Base-by-base conservation (phyloP, 208 protist genomes). In the Leishmania martiniquensis region DNA sequence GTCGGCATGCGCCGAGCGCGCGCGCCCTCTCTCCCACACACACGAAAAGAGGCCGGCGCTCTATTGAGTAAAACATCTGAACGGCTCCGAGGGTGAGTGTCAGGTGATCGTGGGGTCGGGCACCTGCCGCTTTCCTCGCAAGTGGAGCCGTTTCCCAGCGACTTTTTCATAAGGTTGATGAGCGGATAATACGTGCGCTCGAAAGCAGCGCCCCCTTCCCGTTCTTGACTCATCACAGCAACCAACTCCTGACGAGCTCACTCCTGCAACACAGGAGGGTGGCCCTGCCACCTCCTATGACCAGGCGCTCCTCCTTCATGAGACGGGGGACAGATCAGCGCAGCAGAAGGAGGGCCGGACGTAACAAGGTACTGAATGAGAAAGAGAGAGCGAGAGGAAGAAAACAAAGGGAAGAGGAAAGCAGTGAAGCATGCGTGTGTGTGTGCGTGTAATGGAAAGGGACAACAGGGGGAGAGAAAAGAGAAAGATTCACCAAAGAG, bases 131-230 rank as follows among this genome's bases (percentile, higher is more conserved):
- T 22, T 29, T 20, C 39, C 72, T 32, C 25, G 6, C 65, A 42
- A 47, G 42, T 22, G 22, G 39, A 51, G 65, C 9, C 65, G 25
- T 69, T 63, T 13, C 20, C 39, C 2, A 29, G 7, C 22, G 13
- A 9, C 37, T 47, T 51, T 20, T 39, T 37, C 49, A 77, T 45
- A 52, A 57, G 68, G 57, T 22, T 51, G 70, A 70, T 54, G 69
- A 71, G 34, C 15, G 9, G 62, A n/a, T 32, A 29, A 17, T 13
- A 47, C 42, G 12, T n/a, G 17, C 51, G 42, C 25, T 47, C 25
- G 39, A 44, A 85, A 42, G 12, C 68, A 75, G 37, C 67, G 55
- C 67, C 51, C 37, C 70, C 78, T 74, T 37, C 65, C 6, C 65
- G 49, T 17, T 4, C 17, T 9, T 22, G 22, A 25, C 9, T 49